Evolutionary conservation across 2,329 filamentous ascomycete species (phyloP).

Genomic region (Penicillium crustosum): DNA sequence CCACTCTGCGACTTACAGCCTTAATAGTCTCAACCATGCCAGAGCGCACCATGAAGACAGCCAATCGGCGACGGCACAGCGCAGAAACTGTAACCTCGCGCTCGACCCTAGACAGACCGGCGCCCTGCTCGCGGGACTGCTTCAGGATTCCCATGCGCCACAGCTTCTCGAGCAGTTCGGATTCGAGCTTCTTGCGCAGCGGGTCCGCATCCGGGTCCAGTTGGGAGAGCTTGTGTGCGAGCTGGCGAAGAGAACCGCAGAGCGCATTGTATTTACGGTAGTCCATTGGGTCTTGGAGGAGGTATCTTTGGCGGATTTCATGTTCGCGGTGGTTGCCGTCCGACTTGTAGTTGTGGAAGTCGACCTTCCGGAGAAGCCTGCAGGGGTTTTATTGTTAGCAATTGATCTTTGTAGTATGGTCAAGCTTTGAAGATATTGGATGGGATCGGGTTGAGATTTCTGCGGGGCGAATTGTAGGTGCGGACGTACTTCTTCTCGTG

Average conservation of each 20-base stretch:
- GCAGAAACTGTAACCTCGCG: slow-evolving; percentile 84
- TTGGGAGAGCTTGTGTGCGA: slow-evolving; percentile 83
- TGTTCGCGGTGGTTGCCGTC: slow-evolving; percentile 85
- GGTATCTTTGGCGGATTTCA: slow-evolving; percentile 77
- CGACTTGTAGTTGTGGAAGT: slow-evolving; percentile 91
- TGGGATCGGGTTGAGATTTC: background rate
- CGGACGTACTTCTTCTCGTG: slow-evolving; percentile 76
- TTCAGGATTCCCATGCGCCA: slow-evolving; percentile 87
- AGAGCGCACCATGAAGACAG: slow-evolving; percentile 85
- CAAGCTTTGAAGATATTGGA: background rate
- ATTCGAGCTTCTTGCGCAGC: slow-evolving; percentile 79
- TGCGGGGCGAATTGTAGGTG: background rate
- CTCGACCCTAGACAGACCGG: slow-evolving; percentile 70
- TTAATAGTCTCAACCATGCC: slow-evolving; percentile 90
- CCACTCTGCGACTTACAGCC: slow-evolving; percentile 53
- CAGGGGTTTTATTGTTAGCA: slow-evolving; percentile 2
- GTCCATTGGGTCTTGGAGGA: slow-evolving; percentile 85
- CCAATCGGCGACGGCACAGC: slow-evolving; percentile 78
- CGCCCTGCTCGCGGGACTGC: slow-evolving; percentile 71
- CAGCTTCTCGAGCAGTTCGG: slow-evolving; percentile 84
- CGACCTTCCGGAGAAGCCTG: slow-evolving; percentile 78
- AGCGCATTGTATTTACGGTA: slow-evolving; percentile 69
- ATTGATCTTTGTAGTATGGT: background rate
- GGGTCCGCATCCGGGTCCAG: slow-evolving; percentile 75
- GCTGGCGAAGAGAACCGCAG: slow-evolving; percentile 79